Percentiles rank a stretch among this genome's conserved stretches.
Evolutionary conservation across 1,284 basidiomycete species (phyloP).

Genomic region (Trametes hirsuta): DNA sequence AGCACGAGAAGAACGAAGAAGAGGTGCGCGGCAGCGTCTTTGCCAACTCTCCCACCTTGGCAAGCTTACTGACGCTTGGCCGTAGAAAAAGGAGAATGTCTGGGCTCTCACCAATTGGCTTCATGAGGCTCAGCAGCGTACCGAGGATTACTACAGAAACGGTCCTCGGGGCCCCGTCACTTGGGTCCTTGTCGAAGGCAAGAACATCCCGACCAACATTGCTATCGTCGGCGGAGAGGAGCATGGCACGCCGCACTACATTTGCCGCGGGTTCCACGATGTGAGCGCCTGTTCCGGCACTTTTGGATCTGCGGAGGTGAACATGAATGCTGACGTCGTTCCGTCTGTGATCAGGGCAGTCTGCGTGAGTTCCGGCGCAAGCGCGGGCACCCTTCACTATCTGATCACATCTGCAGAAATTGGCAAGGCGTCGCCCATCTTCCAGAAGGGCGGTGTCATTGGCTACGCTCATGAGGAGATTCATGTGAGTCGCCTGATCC

Average conservation of each 20-base stretch:
- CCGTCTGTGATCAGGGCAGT: slow-evolving; percentile 44
- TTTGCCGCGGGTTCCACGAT: slow-evolving; percentile 62
- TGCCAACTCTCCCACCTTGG: not conserved
- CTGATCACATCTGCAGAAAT: slow-evolving; percentile 46
- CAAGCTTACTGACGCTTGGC: not conserved
- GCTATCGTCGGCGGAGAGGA: slow-evolving; percentile 64
- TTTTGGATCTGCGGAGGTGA: slow-evolving; percentile 13
- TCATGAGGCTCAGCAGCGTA: slow-evolving; percentile 56
- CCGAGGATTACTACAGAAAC: slow-evolving; percentile 46
- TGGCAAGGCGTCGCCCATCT: slow-evolving; percentile 62
- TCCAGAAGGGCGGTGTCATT: slow-evolving; percentile 63
- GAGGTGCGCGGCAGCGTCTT: slow-evolving; percentile 43
- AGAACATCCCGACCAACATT: slow-evolving; percentile 52
- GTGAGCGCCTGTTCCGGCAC: slow-evolving; percentile 39
- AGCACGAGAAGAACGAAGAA: slow-evolving; percentile 60
- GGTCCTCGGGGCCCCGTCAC: slow-evolving; percentile 54
- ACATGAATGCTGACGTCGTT: slow-evolving; percentile 4
- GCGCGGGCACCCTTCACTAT: slow-evolving; percentile 5
- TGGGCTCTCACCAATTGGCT: slow-evolving; percentile 62
- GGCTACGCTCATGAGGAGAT: slow-evolving; percentile 62
- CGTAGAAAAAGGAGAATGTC: slow-evolving; percentile 52
- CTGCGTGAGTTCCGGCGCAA: slow-evolving; percentile 49
- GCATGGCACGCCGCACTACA: slow-evolving; percentile 54
- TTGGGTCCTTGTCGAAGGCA: slow-evolving; percentile 65
- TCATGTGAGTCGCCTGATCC: slow-evolving; percentile 44